phyloP scores from a whole-genome alignment of 805 yeast species.

The Hanseniaspora lindneri region DNA sequence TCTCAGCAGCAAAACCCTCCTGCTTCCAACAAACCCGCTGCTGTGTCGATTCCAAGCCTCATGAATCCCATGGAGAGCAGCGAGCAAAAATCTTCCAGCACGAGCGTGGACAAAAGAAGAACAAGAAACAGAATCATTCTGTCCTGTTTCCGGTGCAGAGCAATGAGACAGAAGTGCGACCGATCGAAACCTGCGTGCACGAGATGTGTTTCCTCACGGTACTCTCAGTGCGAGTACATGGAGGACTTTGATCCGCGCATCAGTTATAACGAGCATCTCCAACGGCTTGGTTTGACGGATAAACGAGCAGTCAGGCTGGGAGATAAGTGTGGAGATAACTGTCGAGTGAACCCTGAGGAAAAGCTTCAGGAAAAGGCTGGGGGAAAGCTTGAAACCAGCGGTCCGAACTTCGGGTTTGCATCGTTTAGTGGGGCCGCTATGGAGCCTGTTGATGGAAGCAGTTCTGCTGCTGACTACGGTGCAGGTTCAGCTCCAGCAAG shows the following conservation, averaged over 20 bases:
- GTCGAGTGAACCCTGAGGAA: too few relatives aligned
- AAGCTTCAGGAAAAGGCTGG: background rate
- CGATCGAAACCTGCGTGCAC: conserved; percentile 5
- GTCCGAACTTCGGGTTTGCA: too few relatives aligned
- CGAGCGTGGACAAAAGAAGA: background rate
- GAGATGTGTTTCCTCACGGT: conserved; percentile 3
- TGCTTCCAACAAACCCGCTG: background rate
- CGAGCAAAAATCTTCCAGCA: background rate
- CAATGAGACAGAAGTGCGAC: conserved; percentile 12
- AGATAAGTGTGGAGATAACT: background rate
- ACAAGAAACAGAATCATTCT: conserved; percentile 11
- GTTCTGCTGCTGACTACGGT: too few relatives aligned
- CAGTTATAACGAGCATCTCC: background rate
- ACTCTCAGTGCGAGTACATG: conserved; percentile 10
- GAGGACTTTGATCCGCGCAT: background rate
- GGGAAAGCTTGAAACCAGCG: background rate
- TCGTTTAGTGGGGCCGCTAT: too few relatives aligned
- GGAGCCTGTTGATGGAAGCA: too few relatives aligned
- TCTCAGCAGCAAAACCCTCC: too few relatives aligned
- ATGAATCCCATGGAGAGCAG: background rate
- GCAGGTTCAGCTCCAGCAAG: too few relatives aligned
- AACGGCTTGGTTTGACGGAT: background rate
- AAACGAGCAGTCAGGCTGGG: background rate
- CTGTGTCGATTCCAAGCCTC: background rate
- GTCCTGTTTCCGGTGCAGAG: conserved; percentile 14